Evolutionary conservation across 2,329 filamentous ascomycete species (phyloP).

Genomic region (Aspergillus aculeatinus): DNA sequence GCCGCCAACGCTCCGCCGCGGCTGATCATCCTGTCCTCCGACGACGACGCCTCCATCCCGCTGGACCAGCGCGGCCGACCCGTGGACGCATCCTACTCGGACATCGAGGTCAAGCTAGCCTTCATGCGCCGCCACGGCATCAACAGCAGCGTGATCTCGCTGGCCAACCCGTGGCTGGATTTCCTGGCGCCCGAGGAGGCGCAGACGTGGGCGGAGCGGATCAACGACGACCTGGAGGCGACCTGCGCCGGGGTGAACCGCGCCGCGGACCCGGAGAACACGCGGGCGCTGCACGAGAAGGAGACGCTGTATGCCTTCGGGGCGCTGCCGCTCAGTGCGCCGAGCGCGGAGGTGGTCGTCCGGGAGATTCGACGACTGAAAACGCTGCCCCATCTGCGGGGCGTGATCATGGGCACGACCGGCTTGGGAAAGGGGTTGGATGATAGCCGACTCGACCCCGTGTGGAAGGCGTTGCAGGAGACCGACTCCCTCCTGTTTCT

Average conservation of each 20-base stretch:
- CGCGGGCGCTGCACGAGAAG: conserved; percentile 44
- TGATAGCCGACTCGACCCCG: conserved; percentile 68
- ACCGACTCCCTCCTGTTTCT: conserved; percentile 71
- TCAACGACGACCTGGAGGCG: conserved; percentile 75
- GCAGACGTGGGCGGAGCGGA: conserved; percentile 59
- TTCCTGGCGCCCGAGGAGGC: conserved; percentile 67
- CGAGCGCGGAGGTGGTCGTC: conserved; percentile 59
- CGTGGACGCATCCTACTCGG: conserved; percentile 79
- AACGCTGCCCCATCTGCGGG: conserved; percentile 66
- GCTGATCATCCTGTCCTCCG: conserved; percentile 49
- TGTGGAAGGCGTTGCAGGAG: conserved; percentile 69
- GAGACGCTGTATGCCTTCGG: conserved; percentile 80
- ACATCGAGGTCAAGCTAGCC: conserved; percentile 72
- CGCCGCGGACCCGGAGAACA: conserved; percentile 19
- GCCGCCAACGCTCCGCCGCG: conserved; percentile 36
- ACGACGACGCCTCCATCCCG: conserved; percentile 43
- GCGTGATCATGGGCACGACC: conserved; percentile 84
- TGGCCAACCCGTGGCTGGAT: conserved; percentile 93
- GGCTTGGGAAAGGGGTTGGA: conserved; percentile 79
- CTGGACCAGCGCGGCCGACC: conserved; percentile 66
- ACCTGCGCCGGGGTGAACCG: conserved; percentile 60
- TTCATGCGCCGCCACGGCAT: conserved; percentile 89
- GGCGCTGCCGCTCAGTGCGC: conserved; percentile 72
- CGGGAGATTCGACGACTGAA: conserved; percentile 63
- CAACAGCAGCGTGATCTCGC: conserved; percentile 77